Evolutionary conservation across 371 early-diverging fungal genomes (phyloP).

Genomic region (Rhizomucor miehei): DNA sequence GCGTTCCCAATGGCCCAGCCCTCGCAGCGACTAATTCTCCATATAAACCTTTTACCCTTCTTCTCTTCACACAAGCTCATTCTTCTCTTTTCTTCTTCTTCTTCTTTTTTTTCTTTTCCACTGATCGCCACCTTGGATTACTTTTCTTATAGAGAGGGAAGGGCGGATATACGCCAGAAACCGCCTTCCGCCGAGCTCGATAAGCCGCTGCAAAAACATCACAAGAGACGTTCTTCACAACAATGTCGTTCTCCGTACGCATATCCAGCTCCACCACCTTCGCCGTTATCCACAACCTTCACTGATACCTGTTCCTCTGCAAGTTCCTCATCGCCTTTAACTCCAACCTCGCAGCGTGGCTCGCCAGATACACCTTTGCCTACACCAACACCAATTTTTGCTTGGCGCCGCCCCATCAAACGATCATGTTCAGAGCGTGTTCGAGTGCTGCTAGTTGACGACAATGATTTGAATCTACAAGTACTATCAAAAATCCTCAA

Average conservation of each 20-base stretch:
- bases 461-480: constrained; percentile 56
- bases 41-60: too few relatives aligned
- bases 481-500: constrained; percentile 51
- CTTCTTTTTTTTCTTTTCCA: constrained; percentile 3
- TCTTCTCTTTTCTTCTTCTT: not conserved
- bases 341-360: not conserved
- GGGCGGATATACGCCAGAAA: constrained; percentile 1
- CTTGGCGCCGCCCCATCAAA: not conserved
- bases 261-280: constrained; percentile 6
- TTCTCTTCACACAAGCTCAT: too few relatives aligned
- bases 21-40: constrained; percentile 9
- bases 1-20: not conserved
- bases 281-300: constrained; percentile 5
- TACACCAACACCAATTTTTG: constrained; percentile 1
- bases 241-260: constrained; percentile 1
- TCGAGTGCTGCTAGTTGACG: constrained; percentile 43
- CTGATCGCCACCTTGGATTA: constrained; percentile 11
- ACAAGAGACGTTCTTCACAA: constrained; percentile 5
- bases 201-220: constrained; percentile 5
- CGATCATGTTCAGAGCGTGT: constrained; percentile 6
- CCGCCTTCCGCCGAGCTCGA: constrained; percentile 1
- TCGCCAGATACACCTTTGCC: not conserved
- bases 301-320: constrained; percentile 5
- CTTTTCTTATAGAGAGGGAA: constrained; percentile 6
- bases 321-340: constrained; percentile 1